Percentiles rank a stretch among this genome's conserved stretches.
phyloP scores from a whole-genome alignment of 2,329 filamentous ascomycete genomes.

The Hypoxylon sp. region DNA sequence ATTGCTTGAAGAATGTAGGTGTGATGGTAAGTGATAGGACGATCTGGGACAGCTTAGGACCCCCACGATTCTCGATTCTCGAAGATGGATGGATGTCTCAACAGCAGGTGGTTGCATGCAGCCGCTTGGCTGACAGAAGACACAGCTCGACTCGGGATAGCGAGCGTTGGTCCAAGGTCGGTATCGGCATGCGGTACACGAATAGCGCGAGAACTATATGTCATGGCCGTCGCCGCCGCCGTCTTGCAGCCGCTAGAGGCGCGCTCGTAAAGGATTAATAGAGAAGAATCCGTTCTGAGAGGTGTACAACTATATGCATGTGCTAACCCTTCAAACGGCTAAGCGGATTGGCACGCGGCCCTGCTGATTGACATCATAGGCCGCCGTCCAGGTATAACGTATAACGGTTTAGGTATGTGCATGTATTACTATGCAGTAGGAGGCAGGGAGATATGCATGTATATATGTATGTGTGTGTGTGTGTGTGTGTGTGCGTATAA shows the following conservation, averaged over 20 bases:
- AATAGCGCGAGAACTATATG: constrained; percentile 20
- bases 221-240: constrained; percentile 9
- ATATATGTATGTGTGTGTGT: too few species aligned
- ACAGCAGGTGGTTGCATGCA: constrained; percentile 9
- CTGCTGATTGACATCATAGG: constrained; percentile 33
- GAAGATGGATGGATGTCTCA: constrained; percentile 5
- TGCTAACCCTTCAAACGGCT: constrained; percentile 4
- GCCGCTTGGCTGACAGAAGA: constrained; percentile 5
- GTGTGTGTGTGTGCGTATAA: too few species aligned
- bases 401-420: background rate
- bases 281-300: background rate
- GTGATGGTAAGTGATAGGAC: background rate
- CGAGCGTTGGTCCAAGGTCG: background rate
- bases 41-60: constrained; percentile 1
- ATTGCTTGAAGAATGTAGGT: constrained; percentile 3
- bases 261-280: constrained; percentile 7
- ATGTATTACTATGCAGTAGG: too few species aligned
- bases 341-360: constrained; percentile 2
- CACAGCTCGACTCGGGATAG: background rate
- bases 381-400: background rate
- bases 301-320: background rate
- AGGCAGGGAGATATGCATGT: too few species aligned
- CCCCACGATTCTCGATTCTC: constrained; percentile 8
- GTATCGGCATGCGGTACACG: constrained; percentile 11
- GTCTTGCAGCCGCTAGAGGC: constrained; percentile 27